Conservation (phyloP, 768 basidiomycete genomes). For the Suillus weaverae region DNA sequence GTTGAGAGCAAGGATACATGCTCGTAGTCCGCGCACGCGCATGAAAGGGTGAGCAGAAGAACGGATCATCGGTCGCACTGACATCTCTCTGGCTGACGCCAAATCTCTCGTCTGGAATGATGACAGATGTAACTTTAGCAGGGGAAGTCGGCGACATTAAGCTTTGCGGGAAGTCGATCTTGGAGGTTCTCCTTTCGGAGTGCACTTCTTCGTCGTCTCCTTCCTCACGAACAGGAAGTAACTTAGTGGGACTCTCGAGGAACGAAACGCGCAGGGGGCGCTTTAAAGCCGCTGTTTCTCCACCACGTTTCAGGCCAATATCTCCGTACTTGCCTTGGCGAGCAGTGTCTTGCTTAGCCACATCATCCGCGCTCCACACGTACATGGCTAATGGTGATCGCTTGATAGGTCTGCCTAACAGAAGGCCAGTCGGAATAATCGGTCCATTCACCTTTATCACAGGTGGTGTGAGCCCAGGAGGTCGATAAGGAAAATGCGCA, state of each 20-base stretch:
- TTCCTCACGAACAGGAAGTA: constrained; percentile 34
- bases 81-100: neutral
- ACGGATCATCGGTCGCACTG: constrained; percentile 20
- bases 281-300: constrained; percentile 17
- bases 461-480: constrained; percentile 23
- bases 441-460: constrained; percentile 15
- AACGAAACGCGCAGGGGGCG: constrained; percentile 17
- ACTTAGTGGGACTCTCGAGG: constrained; percentile 17
- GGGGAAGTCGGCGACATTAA: neutral
- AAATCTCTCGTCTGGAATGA: constrained; percentile 2
- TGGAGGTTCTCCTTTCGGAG: constrained; percentile 10
- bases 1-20: constrained; percentile 22
- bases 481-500: constrained; percentile 5
- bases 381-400: constrained; percentile 50
- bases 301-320: constrained; percentile 15
- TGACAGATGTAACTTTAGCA: neutral
- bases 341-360: constrained; percentile 19
- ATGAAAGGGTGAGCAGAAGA: constrained; percentile 21
- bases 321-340: constrained; percentile 17
- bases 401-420: constrained; percentile 49
- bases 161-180: constrained; percentile 25
- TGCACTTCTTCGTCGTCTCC: constrained; percentile 35
- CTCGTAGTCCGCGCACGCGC: constrained; percentile 31
- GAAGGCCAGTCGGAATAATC: constrained; percentile 38
- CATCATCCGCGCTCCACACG: constrained; percentile 42